These are phyloP conservation scores for Trypanosoma theileri DNA, from an alignment of 208 protist species.

Conservation along the genomic window DNA sequence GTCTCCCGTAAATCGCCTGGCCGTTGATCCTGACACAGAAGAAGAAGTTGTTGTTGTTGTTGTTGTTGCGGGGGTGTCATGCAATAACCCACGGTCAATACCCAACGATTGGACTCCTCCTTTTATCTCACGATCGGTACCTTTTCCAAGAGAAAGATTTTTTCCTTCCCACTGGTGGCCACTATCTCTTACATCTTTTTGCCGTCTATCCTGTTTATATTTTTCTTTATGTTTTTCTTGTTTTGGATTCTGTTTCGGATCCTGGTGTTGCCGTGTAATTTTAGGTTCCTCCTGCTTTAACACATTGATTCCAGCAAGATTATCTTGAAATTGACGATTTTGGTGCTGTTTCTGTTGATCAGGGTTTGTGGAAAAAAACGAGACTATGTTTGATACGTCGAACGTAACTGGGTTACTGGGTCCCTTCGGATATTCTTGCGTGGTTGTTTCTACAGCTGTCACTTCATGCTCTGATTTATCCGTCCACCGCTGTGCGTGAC, in stretches of 20 bases:
- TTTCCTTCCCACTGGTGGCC: background rate
- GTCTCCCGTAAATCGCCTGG: slow-evolving; percentile 25
- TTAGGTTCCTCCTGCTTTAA: slow-evolving; percentile 17
- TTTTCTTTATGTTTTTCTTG: slow-evolving; percentile 5
- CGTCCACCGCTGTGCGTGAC: slow-evolving; percentile 66
- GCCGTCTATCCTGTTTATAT: slow-evolving; percentile 6
- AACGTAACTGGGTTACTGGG: slow-evolving; percentile 19
- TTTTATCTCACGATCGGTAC: background rate
- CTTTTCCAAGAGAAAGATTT: background rate
- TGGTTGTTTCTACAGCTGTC: background rate
- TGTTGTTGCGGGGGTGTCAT: background rate
- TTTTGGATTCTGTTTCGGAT: slow-evolving; percentile 15
- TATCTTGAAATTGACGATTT: background rate
- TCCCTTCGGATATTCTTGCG: slow-evolving; percentile 9
- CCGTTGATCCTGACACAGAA: background rate
- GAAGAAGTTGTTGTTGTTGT: background rate
- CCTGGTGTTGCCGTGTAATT: slow-evolving; percentile 19
- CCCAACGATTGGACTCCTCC: background rate
- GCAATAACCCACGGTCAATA: background rate
- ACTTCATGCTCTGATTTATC: slow-evolving; percentile 25
- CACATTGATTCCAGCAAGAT: background rate
- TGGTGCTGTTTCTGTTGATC: slow-evolving; percentile 26
- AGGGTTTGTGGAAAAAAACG: slow-evolving; percentile 35
- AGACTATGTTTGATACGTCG: slow-evolving; percentile 11
- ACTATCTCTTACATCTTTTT: background rate